phyloP scores from a whole-genome alignment of 805 yeast species.

The Saccharomyces cerevisiae region DNA sequence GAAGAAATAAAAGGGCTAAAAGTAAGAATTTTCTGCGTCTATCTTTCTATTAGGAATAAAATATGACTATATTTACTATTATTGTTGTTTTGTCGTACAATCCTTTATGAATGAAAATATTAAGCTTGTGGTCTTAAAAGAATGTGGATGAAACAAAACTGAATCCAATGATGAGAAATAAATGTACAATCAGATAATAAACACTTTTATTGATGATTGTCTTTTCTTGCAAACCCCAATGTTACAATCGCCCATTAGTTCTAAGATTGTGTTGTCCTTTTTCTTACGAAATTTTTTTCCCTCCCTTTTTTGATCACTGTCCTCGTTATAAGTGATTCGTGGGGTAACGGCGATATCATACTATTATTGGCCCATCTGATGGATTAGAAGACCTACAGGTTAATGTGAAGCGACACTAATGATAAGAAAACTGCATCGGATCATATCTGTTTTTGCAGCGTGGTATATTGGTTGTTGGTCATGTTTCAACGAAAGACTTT shows the following conservation, averaged over 20 bases:
- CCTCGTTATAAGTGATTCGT: neutral
- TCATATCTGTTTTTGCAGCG: neutral
- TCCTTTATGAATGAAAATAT: neutral
- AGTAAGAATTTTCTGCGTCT: neutral
- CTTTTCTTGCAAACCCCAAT: neutral
- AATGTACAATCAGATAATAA: neutral
- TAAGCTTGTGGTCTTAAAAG: neutral
- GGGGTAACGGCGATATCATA: neutral
- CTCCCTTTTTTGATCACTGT: neutral
- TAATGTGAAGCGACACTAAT: neutral
- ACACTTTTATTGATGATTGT: neutral
- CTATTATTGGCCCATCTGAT: neutral
- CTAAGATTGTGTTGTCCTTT: neutral
- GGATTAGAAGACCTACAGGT: neutral
- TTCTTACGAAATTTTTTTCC: neutral
- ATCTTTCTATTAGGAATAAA: neutral
- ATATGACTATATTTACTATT: neutral
- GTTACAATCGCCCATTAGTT: neutral
- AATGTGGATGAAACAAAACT: neutral
- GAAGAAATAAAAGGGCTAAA: neutral
- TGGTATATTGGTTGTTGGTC: neutral
- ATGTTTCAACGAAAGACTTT: conserved; percentile 39
- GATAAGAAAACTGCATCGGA: neutral
- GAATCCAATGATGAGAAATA: neutral
- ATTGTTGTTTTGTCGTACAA: neutral